phyloP scores from a whole-genome alignment of 1,284 basidiomycete genomes.

The Bondarzewia mesenterica region DNA sequence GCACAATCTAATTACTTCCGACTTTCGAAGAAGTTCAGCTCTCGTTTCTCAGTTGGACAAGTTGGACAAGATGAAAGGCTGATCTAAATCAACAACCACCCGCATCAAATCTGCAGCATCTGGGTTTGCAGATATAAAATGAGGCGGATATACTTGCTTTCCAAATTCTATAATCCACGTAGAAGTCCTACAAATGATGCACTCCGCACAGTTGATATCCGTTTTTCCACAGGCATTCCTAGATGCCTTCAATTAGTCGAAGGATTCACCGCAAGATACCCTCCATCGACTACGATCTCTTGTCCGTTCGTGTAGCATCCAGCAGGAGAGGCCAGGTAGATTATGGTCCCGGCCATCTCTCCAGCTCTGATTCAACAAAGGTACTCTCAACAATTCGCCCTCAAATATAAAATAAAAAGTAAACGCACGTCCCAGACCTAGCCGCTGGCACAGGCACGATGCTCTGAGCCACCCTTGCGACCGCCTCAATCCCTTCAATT shows the following conservation, averaged over 20 bases:
- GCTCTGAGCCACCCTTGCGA: slow-evolving; percentile 48
- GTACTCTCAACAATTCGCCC: slow-evolving; percentile 1
- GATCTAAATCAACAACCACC: too few relatives aligned
- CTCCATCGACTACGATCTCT: slow-evolving; percentile 67
- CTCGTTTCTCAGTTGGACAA: too few relatives aligned
- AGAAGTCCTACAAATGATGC: too few relatives aligned
- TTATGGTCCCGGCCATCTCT: slow-evolving; percentile 68
- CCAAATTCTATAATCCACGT: too few relatives aligned
- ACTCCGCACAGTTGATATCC: too few relatives aligned
- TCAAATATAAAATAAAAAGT: background rate
- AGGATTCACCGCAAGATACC: slow-evolving; percentile 67
- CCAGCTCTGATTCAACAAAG: slow-evolving; percentile 47
- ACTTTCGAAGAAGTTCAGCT: too few relatives aligned
- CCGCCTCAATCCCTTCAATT: slow-evolving; percentile 36
- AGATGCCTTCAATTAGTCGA: slow-evolving; percentile 19
- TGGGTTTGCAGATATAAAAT: too few relatives aligned
- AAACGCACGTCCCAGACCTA: slow-evolving; percentile 59
- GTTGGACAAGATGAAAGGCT: too few relatives aligned
- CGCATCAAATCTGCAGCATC: too few relatives aligned
- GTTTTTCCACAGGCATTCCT: background rate
- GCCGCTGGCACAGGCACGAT: slow-evolving; percentile 50
- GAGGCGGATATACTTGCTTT: too few relatives aligned
- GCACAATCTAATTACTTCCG: too few relatives aligned
- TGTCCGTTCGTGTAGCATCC: slow-evolving; percentile 70
- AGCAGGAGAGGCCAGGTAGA: slow-evolving; percentile 64